phyloP scores from a whole-genome alignment of 805 yeast species.

The Helenozyma baotianmanensis region DNA sequence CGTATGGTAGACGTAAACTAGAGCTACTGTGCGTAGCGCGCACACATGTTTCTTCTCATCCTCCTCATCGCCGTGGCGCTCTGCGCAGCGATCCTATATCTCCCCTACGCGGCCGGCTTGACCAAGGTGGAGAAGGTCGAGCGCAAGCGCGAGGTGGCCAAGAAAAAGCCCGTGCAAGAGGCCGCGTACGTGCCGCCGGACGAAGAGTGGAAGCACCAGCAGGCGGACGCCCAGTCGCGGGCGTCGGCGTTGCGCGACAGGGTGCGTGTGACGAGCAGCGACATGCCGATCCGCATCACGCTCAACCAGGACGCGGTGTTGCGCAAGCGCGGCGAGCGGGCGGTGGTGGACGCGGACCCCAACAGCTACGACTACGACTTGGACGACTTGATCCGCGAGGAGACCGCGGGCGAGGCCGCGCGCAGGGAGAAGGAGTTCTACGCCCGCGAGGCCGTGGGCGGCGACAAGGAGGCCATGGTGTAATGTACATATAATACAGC shows the following conservation, averaged over 20 bases:
- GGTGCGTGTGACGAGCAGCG: slow-evolving; percentile 30
- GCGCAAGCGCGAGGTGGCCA: slow-evolving; percentile 5
- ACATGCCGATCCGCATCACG: slow-evolving; percentile 33
- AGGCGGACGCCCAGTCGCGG: slow-evolving; percentile 9
- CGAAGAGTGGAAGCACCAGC: slow-evolving; percentile 19
- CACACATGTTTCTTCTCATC: slow-evolving; percentile 37
- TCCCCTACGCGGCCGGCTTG: slow-evolving; percentile 50
- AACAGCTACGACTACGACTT: slow-evolving; percentile 41
- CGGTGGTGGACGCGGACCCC: slow-evolving; percentile 35
- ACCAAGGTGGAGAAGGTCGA: slow-evolving; percentile 37
- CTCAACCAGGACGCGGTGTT: slow-evolving; percentile 21
- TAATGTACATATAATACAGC: too few species aligned
- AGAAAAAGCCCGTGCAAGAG: slow-evolving; percentile 3
- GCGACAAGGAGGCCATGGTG: slow-evolving; percentile 16
- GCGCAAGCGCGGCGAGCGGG: slow-evolving; percentile 29
- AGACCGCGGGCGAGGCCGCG: slow-evolving; percentile 19
- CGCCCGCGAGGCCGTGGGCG: slow-evolving; percentile 9
- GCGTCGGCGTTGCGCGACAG: slow-evolving; percentile 25
- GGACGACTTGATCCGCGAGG: slow-evolving; percentile 40
- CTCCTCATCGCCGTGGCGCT: slow-evolving; percentile 39
- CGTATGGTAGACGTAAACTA: too few species aligned
- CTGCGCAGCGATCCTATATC: slow-evolving; percentile 33
- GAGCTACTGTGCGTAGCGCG: too few species aligned
- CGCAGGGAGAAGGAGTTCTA: slow-evolving; percentile 8
- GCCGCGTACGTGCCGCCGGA: slow-evolving; percentile 36